These are phyloP conservation scores for Cucurbita moschata DNA, from an alignment of 306 rosid species.

Conservation along the genomic window DNA sequence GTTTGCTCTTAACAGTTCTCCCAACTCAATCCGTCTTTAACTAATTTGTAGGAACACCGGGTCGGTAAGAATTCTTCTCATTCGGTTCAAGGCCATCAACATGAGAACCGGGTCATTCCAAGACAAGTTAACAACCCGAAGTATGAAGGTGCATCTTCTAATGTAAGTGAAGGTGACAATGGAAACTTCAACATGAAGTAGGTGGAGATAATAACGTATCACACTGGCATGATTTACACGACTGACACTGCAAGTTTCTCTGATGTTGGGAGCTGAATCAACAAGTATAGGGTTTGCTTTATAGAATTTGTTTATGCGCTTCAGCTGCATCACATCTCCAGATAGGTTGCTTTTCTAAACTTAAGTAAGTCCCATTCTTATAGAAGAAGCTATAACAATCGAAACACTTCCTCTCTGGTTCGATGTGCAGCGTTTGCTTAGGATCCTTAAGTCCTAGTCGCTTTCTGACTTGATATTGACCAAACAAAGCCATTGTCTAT, in stretches of 20 bases:
- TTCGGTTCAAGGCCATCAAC: conserved; percentile 25
- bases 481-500: not conserved
- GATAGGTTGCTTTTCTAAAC: conserved; percentile 28
- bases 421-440: not conserved
- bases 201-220: conserved; percentile 30
- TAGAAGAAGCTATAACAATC: not conserved
- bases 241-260: conserved; percentile 23
- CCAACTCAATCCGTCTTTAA: not conserved
- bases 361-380: conserved; percentile 16
- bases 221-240: conserved; percentile 13
- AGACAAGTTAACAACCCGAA: conserved; percentile 27
- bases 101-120: conserved; percentile 19
- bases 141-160: conserved; percentile 36
- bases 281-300: not conserved
- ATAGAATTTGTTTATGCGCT: not conserved
- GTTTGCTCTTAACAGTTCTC: not conserved
- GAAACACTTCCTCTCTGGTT: not conserved
- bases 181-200: conserved; percentile 32
- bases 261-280: conserved; percentile 1
- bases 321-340: conserved; percentile 16
- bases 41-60: conserved; percentile 43
- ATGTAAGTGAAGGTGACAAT: conserved; percentile 44
- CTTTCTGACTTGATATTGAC: not conserved
- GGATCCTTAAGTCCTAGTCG: not conserved
- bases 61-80: conserved; percentile 33